Conservation (phyloP, 129 eudicot genomes). For the Calendula officinalis region DNA sequence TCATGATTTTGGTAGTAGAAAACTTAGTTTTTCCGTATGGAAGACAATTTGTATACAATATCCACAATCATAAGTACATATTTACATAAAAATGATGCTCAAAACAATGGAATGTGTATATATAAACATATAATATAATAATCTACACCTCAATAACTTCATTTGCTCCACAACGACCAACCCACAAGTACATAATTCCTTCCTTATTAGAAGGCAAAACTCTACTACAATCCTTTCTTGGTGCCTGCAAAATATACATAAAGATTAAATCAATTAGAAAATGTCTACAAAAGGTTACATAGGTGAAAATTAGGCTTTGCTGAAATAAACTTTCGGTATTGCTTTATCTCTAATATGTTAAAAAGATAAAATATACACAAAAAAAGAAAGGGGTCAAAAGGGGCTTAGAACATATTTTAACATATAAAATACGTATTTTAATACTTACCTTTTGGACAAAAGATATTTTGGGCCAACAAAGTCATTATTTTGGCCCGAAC, state of each 20-base stretch:
- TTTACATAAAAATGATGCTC: constrained; percentile 10
- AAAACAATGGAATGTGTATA: not conserved
- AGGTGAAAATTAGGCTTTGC: too few relatives aligned
- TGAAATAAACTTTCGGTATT: not conserved
- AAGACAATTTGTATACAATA: constrained; percentile 4
- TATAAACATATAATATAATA: not conserved
- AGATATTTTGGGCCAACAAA: too few relatives aligned
- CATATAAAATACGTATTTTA: too few relatives aligned
- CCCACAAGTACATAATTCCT: constrained; percentile 52
- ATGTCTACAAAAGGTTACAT: too few relatives aligned
- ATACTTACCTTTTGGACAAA: too few relatives aligned
- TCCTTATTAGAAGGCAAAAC: constrained; percentile 48
- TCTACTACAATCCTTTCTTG: constrained; percentile 88
- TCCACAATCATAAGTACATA: constrained; percentile 16
- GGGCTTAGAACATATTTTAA: too few relatives aligned
- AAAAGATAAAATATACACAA: too few relatives aligned
- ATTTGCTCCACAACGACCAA: constrained; percentile 60
- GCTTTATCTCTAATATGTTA: not conserved
- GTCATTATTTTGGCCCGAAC: too few relatives aligned
- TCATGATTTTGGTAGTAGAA: not conserved
- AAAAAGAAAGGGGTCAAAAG: not conserved
- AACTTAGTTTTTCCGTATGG: not conserved
- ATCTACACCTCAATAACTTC: constrained; percentile 53
- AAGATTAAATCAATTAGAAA: not conserved
- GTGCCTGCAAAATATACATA: constrained; percentile 46